Evolutionary conservation across 2,329 filamentous ascomycete genomes (phyloP).

Genomic region (Pseudocercospora eumusae): DNA sequence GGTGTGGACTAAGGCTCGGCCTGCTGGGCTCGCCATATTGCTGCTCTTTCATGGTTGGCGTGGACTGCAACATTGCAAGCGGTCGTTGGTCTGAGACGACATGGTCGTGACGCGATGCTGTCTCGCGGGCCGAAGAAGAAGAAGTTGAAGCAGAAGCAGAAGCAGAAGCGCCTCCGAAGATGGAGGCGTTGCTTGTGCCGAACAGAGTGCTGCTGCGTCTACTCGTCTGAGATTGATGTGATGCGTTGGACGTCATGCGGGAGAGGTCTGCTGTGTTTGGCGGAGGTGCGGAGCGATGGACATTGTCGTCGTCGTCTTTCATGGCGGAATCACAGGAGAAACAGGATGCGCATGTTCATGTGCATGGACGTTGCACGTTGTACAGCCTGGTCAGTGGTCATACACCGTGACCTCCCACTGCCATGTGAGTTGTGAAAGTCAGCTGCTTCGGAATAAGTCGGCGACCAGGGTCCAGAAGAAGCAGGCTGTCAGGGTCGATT

Average conservation of each 20-base stretch:
- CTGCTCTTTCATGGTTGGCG: conserved; percentile 21
- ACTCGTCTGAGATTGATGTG: conserved; percentile 12
- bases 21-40: conserved; percentile 20
- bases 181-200: conserved; percentile 24
- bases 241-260: conserved; percentile 9
- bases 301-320: conserved; percentile 1
- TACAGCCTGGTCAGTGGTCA: too few species aligned
- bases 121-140: conserved; percentile 11
- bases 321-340: conserved; percentile 5
- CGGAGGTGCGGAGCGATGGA: neutral
- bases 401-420: too few species aligned
- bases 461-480: too few species aligned
- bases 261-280: neutral
- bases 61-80: conserved; percentile 16
- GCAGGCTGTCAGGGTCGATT: conserved; percentile 12
- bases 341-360: too few species aligned
- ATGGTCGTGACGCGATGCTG: conserved; percentile 14
- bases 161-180: conserved; percentile 21
- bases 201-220: conserved; percentile 29
- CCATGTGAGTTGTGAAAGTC: too few species aligned
- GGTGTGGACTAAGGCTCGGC: conserved; percentile 13
- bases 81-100: conserved; percentile 11
- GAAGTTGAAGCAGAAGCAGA: conserved; percentile 13
- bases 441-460: neutral
- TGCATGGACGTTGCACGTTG: too few species aligned